Percentiles rank a stretch among this genome's conserved stretches.
Evolutionary conservation across 2,329 filamentous ascomycete species (phyloP).

Genomic region (Phialophora tarda): DNA sequence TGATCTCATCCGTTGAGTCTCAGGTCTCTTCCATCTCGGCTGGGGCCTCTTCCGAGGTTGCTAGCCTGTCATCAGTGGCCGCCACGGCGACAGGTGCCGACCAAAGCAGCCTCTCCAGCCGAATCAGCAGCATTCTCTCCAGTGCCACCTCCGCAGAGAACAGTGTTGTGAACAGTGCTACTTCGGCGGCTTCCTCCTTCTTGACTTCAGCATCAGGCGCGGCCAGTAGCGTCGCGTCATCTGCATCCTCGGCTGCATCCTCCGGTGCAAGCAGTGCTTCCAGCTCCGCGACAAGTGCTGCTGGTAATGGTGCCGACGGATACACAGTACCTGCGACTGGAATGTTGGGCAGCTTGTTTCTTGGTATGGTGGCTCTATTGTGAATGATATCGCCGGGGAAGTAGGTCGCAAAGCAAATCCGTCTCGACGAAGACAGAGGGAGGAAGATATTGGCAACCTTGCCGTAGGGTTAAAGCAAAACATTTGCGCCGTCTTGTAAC

Average conservation of each 20-base stretch:
- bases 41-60: slow-evolving; percentile 20
- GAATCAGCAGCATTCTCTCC: slow-evolving; percentile 29
- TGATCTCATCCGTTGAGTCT: slow-evolving; percentile 24
- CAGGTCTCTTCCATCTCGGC: slow-evolving; percentile 23
- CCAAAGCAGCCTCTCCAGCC: slow-evolving; percentile 30
- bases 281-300: slow-evolving; percentile 16
- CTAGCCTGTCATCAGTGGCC: slow-evolving; percentile 30
- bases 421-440: neutral
- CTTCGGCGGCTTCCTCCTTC: slow-evolving; percentile 23
- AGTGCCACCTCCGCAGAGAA: slow-evolving; percentile 23
- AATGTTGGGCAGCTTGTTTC: slow-evolving; percentile 29
- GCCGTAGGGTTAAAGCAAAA: neutral
- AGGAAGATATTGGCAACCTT: neutral
- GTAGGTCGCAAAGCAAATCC: neutral
- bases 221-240: slow-evolving; percentile 18
- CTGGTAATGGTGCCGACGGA: slow-evolving; percentile 26
- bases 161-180: slow-evolving; percentile 24
- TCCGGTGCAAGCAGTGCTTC: slow-evolving; percentile 19
- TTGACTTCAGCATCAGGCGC: slow-evolving; percentile 19
- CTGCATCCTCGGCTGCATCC: neutral
- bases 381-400: slow-evolving; percentile 9
- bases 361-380: slow-evolving; percentile 31
- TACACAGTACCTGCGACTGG: slow-evolving; percentile 28
- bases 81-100: slow-evolving; percentile 26
- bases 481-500: neutral